Conservation (phyloP, 805 yeast genomes). For the Ogataea trehaloabstinens region DNA sequence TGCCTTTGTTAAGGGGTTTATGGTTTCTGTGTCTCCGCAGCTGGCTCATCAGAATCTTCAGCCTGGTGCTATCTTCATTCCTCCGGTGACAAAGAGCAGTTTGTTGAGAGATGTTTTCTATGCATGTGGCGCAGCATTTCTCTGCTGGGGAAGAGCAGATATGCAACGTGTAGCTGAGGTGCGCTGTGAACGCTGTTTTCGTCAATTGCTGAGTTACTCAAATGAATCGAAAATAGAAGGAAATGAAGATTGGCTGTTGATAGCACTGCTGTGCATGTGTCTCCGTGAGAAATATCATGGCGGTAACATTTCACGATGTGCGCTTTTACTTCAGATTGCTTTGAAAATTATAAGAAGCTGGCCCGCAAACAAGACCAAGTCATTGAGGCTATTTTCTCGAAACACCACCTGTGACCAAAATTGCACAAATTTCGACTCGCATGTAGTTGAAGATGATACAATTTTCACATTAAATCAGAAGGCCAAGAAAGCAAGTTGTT, state of each 20-base stretch:
- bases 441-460: not conserved
- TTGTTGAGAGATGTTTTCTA: slow-evolving; percentile 31
- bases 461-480: not conserved
- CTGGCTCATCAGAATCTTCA: slow-evolving; percentile 39
- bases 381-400: not conserved
- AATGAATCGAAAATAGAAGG: slow-evolving; percentile 18
- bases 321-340: slow-evolving; percentile 32
- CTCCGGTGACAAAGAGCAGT: slow-evolving; percentile 28
- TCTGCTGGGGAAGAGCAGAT: slow-evolving; percentile 33
- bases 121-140: slow-evolving; percentile 39
- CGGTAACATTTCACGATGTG: slow-evolving; percentile 27
- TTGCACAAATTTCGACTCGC: not conserved
- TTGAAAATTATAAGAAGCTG: slow-evolving; percentile 33
- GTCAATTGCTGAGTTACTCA: slow-evolving; percentile 18
- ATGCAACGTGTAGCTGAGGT: slow-evolving; percentile 22
- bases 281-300: slow-evolving; percentile 35
- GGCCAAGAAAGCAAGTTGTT: not conserved
- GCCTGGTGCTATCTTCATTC: slow-evolving; percentile 40
- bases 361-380: slow-evolving; percentile 12
- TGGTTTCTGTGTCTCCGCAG: slow-evolving; percentile 41
- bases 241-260: slow-evolving; percentile 38
- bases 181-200: slow-evolving; percentile 21
- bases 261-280: slow-evolving; percentile 39
- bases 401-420: not conserved
- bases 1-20: slow-evolving; percentile 40